Percentiles rank a stretch among this genome's conserved stretches.
These are phyloP conservation scores for Vicia faba DNA, from an alignment of 306 rosid genomes.

Conservation along the genomic window DNA sequence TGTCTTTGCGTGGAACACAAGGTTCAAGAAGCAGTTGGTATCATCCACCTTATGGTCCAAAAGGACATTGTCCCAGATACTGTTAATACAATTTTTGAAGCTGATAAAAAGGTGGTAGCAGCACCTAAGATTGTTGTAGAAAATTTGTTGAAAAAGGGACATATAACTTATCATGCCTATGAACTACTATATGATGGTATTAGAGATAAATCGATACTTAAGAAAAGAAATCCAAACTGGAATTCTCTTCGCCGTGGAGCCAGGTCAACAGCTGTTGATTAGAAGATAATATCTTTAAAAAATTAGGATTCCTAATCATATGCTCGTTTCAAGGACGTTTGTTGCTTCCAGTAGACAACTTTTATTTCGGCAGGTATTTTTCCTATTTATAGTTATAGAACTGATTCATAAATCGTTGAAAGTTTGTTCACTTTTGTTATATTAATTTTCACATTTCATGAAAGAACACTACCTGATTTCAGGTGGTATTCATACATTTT, in stretches of 20 bases:
- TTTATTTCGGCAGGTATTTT: constrained; percentile 10
- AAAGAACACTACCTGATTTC: background rate
- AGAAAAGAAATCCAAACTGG: constrained; percentile 43
- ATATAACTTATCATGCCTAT: constrained; percentile 73
- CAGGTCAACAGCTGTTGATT: constrained; percentile 39
- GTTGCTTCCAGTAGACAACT: background rate
- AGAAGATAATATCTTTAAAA: constrained; percentile 27
- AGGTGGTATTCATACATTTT: background rate
- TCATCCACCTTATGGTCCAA: constrained; percentile 73
- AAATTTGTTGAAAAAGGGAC: constrained; percentile 78
- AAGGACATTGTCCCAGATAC: constrained; percentile 75
- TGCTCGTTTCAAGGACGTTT: background rate
- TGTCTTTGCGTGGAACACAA: constrained; percentile 69
- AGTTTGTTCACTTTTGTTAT: background rate
- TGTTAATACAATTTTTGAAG: constrained; percentile 75
- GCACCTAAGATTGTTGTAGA: constrained; percentile 94
- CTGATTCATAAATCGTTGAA: constrained; percentile 10
- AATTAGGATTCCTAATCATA: constrained; percentile 27
- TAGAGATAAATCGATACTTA: constrained; percentile 63
- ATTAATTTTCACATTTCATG: constrained; percentile 6
- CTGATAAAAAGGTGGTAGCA: constrained; percentile 78
- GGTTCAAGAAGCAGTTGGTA: constrained; percentile 70
- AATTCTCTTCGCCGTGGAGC: constrained; percentile 34
- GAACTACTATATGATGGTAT: constrained; percentile 82
- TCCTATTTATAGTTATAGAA: background rate